Conservation (phyloP, 2,329 filamentous ascomycete genomes). For the Thielaviopsis cerberus region DNA sequence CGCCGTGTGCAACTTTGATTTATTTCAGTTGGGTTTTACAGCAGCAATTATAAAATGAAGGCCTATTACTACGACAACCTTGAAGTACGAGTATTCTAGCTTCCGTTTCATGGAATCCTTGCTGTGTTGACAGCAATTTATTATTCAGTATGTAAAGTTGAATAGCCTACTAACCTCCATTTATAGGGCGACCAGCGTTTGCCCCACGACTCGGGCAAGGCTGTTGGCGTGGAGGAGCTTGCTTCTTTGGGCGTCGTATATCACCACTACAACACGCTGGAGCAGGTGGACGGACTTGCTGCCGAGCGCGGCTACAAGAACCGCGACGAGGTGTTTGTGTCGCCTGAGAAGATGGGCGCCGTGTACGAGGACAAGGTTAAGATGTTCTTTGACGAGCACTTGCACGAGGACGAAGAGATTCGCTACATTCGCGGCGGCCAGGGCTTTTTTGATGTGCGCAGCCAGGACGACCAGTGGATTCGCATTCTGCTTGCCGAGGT, state of each 20-base stretch:
- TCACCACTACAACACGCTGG: constrained; percentile 44
- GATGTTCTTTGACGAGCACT: constrained; percentile 81
- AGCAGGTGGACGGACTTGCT: constrained; percentile 57
- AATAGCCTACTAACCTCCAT: constrained; percentile 3
- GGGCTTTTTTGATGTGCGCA: constrained; percentile 86
- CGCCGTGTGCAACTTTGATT: background rate
- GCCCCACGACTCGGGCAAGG: constrained; percentile 66
- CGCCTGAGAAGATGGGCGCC: constrained; percentile 66
- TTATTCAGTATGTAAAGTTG: constrained; percentile 2
- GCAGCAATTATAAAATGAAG: constrained; percentile 25
- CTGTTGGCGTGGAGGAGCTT: constrained; percentile 47
- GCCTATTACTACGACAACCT: constrained; percentile 40
- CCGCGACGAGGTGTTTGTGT: constrained; percentile 81
- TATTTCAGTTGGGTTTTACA: background rate
- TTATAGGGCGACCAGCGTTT: constrained; percentile 77
- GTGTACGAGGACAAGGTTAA: constrained; percentile 87
- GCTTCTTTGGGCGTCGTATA: constrained; percentile 63
- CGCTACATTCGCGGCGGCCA: constrained; percentile 75
- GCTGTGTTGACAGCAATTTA: background rate
- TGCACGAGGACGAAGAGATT: constrained; percentile 98
- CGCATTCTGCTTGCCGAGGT: constrained; percentile 66
- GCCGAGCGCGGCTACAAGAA: constrained; percentile 69
- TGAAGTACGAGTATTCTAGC: constrained; percentile 24
- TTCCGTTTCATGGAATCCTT: background rate
- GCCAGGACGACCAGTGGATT: constrained; percentile 71